Evolutionary conservation across 2,329 filamentous ascomycete species (phyloP), one percentile per base, ranked within the genome.

Genomic region (Cytospora schulzeri): DNA sequence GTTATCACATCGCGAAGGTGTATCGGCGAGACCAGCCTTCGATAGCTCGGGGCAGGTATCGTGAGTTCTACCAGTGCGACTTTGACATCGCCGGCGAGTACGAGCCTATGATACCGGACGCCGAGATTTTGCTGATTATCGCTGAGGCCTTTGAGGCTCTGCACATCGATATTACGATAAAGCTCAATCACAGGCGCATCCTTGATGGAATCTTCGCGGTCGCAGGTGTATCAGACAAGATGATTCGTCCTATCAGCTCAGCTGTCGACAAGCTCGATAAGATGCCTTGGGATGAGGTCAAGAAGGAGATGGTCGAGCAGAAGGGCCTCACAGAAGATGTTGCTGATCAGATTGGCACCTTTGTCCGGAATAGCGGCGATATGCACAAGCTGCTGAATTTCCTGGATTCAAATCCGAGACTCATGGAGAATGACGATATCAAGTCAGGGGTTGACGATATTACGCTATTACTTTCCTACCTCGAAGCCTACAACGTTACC

Each of bases 201-300:
- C 83, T 98, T 19, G 93, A 97, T 71, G 94, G 93, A 63, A 85
- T 97, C 69, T 97, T 98, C 77, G 85, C 91, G 73, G 91, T 96
- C 24, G 93, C 91, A 70, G 93, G 93, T 67, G 93, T 98, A 14
- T 92, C 93, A 1, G 80, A 85, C 62, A 90, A 96, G 62, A 93
- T 96, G 81, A 91, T 96, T 69, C 87, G 93, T 60, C 86, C 91
- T 24, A 97, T 97, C 72, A 94, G 91, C 53, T 95, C 91, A n/a
- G 93, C 94, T 1, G 93, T 97, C 48, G 94, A 98, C 80, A 98
- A 97, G 81, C 82, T 97, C 60, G 94, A 97, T 77, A 97, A 98
- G 80, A 80, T 89, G 72, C 89, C 93, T 1, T 97, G 93, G 93
- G 85, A 85, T 28, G 92, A 96, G 68, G 94, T 97, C 57, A 88